Evolutionary conservation across 2,329 filamentous ascomycete species (phyloP).

Genomic region (Tolypocladium cylindrosporum): DNA sequence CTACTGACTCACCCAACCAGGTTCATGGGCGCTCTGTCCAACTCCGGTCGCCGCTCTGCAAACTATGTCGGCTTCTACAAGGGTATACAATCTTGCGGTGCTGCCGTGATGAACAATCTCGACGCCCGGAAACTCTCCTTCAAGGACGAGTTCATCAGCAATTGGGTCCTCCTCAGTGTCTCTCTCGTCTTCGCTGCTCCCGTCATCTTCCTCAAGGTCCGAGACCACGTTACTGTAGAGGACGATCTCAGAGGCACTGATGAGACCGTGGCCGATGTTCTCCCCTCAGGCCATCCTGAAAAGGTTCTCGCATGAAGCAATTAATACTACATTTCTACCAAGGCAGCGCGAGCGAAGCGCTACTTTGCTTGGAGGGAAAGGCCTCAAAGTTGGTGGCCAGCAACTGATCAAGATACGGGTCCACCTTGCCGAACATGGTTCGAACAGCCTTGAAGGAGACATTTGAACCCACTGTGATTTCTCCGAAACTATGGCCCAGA

Average conservation of each 20-base stretch:
- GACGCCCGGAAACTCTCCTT: constrained; percentile 37
- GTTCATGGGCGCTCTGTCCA: constrained; percentile 89
- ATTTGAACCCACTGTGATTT: too few relatives aligned
- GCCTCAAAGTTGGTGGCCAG: too few relatives aligned
- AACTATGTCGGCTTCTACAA: constrained; percentile 66
- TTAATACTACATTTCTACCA: too few relatives aligned
- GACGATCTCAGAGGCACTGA: constrained; percentile 80
- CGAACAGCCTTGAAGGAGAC: too few relatives aligned
- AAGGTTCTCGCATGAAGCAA: too few relatives aligned
- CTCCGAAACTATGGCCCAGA: too few relatives aligned
- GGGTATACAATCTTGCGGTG: constrained; percentile 66
- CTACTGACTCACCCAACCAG: constrained; percentile 22
- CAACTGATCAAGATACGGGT: background rate
- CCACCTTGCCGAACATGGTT: background rate
- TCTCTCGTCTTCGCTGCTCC: constrained; percentile 71
- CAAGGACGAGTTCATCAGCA: constrained; percentile 59
- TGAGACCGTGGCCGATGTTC: constrained; percentile 66
- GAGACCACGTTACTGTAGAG: constrained; percentile 68
- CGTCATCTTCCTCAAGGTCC: constrained; percentile 68
- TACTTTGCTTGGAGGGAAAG: too few relatives aligned
- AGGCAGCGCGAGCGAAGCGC: too few relatives aligned
- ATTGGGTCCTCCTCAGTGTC: constrained; percentile 65
- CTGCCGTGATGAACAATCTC: constrained; percentile 37
- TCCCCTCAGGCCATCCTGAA: background rate
- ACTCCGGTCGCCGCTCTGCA: constrained; percentile 82